phyloP scores from a whole-genome alignment of 2,329 filamentous ascomycete species.

The Penicillium vulpinum region DNA sequence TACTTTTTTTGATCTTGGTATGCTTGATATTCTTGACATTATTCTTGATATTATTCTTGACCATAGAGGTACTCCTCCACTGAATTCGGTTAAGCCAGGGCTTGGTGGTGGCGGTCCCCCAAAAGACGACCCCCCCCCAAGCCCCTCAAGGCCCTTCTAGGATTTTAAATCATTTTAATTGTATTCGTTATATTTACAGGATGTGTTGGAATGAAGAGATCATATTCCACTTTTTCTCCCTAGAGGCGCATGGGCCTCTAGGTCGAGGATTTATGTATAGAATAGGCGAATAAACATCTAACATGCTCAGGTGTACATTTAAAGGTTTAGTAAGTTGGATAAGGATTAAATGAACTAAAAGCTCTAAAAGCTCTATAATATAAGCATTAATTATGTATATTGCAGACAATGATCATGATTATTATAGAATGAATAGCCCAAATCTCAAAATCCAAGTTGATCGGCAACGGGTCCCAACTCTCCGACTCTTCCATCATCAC shows the following conservation, averaged over 20 bases:
- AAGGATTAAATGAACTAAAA: neutral
- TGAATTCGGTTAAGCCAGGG: conserved; percentile 9
- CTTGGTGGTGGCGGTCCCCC: too few relatives aligned
- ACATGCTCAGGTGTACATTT: neutral
- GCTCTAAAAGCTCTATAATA: neutral
- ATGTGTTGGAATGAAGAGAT: neutral
- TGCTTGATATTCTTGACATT: neutral
- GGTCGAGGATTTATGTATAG: neutral
- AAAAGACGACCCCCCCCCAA: neutral
- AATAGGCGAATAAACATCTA: neutral
- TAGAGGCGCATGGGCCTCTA: neutral
- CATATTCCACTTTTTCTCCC: neutral
- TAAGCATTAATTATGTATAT: neutral
- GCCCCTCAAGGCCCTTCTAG: neutral
- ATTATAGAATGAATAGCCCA: neutral
- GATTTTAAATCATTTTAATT: neutral
- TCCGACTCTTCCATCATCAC: conserved; percentile 25
- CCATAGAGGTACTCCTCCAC: neutral
- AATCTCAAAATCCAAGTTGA: conserved; percentile 5
- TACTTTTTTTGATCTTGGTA: neutral
- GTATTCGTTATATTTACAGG: conserved; percentile 4
- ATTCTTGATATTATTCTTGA: too few relatives aligned
- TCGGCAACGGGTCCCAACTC: conserved; percentile 23
- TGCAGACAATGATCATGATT: neutral
- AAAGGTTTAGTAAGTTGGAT: neutral